Evolutionary conservation across 495 filamentous ascomycete species (phyloP), one percentile per base, ranked within the genome.

Genomic region (Pseudoneurospora amorphoporcata): DNA sequence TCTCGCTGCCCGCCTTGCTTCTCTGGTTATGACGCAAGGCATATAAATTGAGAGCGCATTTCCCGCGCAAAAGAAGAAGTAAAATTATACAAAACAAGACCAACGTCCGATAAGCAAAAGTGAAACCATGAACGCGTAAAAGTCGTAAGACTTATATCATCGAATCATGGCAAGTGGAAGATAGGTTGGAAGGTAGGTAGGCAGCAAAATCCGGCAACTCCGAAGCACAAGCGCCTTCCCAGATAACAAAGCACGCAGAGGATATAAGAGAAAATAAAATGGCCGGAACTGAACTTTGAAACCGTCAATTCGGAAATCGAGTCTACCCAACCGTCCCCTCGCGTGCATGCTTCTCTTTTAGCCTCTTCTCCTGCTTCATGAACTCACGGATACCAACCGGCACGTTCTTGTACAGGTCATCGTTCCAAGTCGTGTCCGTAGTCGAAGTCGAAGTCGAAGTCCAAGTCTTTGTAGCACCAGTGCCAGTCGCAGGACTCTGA

Each of bases 361-460:
- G 82, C 81, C 83, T 90, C 87, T 98, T 99, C 85, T 99, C 95
- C 68, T 90, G 94, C 84, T 91, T 92, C 95, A 99, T 98, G 81
- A 99, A 99, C 79, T 96, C 95, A 71, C 92, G 87, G 73, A 99
- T 97, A 7, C 95, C 96, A 29, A 99, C 92, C 1, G 96, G 95
- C 53, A 99, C 89, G 74, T 88, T 89, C 71, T 88, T 88, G 79
- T 96, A 97, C 69, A 97, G 74, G 70, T 92, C 88, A 39, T 87
- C 86, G 70, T 86, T 84, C 79, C 82, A 87, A 12, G 53, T 17
- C 23, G 23, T 29, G 19, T 23, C 19, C 29, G 23, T 19, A 47
- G 45, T 47, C 39, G 39, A 40, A 40, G 39, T 43, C 43, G 43
- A n/a, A 47, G 43, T 19, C n/a, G 8, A 84, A 78, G 53, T 19